Percentiles rank a stretch among this genome's conserved stretches.
Evolutionary conservation across 2,329 filamentous ascomycete species (phyloP).

Genomic region (Phyllachora maydis): DNA sequence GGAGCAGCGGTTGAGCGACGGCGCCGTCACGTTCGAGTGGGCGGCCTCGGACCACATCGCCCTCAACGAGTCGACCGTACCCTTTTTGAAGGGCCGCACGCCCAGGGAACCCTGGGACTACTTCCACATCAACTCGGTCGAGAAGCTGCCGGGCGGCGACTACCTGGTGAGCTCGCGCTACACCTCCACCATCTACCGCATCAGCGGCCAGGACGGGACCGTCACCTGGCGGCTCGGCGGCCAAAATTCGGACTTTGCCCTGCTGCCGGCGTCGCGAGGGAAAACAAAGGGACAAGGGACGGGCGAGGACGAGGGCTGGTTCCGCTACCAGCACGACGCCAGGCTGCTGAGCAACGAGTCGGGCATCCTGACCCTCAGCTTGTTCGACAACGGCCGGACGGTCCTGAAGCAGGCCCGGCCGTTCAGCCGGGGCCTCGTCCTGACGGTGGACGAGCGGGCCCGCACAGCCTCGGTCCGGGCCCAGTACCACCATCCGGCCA

Average conservation of each 20-base stretch:
- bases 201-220: constrained; percentile 19
- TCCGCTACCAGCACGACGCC: constrained; percentile 25
- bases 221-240: constrained; percentile 25
- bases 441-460: constrained; percentile 17
- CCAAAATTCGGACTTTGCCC: constrained; percentile 17
- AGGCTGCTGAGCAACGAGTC: constrained; percentile 18
- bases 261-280: too few relatives aligned
- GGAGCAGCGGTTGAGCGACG: too few relatives aligned
- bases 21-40: too few relatives aligned
- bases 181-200: constrained; percentile 16
- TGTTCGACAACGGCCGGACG: constrained; percentile 23
- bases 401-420: constrained; percentile 5
- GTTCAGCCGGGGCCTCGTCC: constrained; percentile 20
- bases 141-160: constrained; percentile 20
- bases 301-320: constrained; percentile 10
- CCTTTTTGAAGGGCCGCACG: background rate
- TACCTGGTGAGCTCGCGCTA: constrained; percentile 24
- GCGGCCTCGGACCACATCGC: too few relatives aligned
- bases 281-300: too few relatives aligned
- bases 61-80: too few relatives aligned
- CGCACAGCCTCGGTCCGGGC: too few relatives aligned
- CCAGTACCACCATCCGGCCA: constrained; percentile 23
- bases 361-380: constrained; percentile 17
- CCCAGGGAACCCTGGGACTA: constrained; percentile 19
- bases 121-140: constrained; percentile 29